Evolutionary conservation across 2,329 filamentous ascomycete species (phyloP).

Genomic region (Orbilia oligospora): DNA sequence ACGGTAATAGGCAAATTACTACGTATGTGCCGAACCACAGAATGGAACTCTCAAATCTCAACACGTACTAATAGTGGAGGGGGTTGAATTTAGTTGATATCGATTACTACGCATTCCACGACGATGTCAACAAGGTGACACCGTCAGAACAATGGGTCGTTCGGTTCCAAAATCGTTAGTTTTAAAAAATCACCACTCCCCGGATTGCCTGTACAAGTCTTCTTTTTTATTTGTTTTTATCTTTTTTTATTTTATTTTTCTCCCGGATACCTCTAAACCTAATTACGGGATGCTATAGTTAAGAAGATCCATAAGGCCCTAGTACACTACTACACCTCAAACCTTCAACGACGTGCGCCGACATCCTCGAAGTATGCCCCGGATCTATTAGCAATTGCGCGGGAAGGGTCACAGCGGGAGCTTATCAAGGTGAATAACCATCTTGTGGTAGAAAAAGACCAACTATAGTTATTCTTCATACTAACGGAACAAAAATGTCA

Average conservation of each 20-base stretch:
- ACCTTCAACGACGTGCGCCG: constrained; percentile 62
- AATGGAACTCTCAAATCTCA: background rate
- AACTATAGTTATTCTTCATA: background rate
- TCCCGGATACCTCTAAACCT: background rate
- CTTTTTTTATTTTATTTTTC: too few species aligned
- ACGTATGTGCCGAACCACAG: constrained; percentile 54
- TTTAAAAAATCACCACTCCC: background rate
- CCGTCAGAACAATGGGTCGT: constrained; percentile 63
- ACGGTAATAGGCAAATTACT: constrained; percentile 64
- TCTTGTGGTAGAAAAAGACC: background rate
- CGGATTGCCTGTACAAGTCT: background rate
- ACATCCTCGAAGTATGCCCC: constrained; percentile 62
- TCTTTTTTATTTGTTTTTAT: too few species aligned
- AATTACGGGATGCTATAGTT: constrained; percentile 47
- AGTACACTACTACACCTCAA: constrained; percentile 64
- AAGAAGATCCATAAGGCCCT: constrained; percentile 64
- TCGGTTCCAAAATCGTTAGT: constrained; percentile 63
- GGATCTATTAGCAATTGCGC: constrained; percentile 64
- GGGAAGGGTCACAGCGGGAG: constrained; percentile 63
- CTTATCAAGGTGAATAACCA: constrained; percentile 62
- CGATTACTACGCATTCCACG: constrained; percentile 63
- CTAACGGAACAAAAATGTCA: background rate
- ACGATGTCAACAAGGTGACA: constrained; percentile 60
- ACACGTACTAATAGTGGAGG: constrained; percentile 10
- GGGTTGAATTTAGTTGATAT: constrained; percentile 63